phyloP scores from a whole-genome alignment of 768 basidiomycete species.

The Panaeolus cyanescens region DNA sequence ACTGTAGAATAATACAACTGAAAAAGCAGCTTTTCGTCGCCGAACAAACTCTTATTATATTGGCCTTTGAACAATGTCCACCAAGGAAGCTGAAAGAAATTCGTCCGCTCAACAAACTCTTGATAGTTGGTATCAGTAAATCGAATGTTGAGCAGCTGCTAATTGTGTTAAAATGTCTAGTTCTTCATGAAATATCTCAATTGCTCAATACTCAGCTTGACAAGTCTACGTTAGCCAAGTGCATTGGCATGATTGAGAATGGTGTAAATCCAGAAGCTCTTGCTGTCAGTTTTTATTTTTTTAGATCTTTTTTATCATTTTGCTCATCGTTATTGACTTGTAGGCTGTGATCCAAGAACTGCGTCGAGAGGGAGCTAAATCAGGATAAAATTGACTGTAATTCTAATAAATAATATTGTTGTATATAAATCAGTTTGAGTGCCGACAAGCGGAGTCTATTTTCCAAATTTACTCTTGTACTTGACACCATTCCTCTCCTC shows the following conservation, averaged over 20 bases:
- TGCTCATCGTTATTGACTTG: background rate
- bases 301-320: background rate
- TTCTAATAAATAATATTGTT: no score
- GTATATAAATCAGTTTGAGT: constrained; percentile 7
- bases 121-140: constrained; percentile 52
- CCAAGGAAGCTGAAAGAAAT: constrained; percentile 60
- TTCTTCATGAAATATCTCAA: constrained; percentile 86
- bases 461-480: constrained; percentile 15
- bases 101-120: constrained; percentile 69
- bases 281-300: constrained; percentile 56
- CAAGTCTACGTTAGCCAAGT: constrained; percentile 90
- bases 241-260: constrained; percentile 89
- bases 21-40: no score
- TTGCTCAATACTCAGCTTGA: constrained; percentile 85
- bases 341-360: constrained; percentile 88
- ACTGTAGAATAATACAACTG: background rate
- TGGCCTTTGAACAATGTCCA: constrained; percentile 38
- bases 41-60: no score
- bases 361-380: constrained; percentile 57
- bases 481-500: constrained; percentile 13
- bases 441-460: constrained; percentile 26
- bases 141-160: background rate
- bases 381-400: no score
- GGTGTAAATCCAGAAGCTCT: constrained; percentile 92
- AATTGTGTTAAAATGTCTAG: constrained; percentile 38